Evolutionary conservation across 2,329 filamentous ascomycete species (phyloP).

Genomic region (Penicillium thymicola): DNA sequence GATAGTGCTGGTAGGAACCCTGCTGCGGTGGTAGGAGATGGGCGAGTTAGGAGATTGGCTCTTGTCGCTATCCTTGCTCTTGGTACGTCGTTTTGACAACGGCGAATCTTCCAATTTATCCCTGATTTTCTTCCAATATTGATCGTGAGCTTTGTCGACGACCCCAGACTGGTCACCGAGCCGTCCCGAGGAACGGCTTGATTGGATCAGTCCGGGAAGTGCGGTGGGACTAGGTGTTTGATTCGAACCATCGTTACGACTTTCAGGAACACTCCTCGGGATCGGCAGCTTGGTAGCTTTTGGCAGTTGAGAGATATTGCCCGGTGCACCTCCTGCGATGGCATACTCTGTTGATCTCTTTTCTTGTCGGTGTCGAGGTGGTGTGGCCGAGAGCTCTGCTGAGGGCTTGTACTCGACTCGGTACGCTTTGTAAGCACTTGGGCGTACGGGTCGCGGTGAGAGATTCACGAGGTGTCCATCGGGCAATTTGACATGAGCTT

Average conservation of each 20-base stretch:
- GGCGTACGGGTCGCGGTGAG: slow-evolving; percentile 21
- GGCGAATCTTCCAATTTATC: slow-evolving; percentile 28
- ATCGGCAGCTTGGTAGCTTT: slow-evolving; percentile 32
- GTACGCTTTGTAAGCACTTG: slow-evolving; percentile 18
- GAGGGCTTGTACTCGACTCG: slow-evolving; percentile 12
- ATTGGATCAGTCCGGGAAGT: slow-evolving; percentile 12
- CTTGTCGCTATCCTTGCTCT: slow-evolving; percentile 23
- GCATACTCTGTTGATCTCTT: slow-evolving; percentile 6
- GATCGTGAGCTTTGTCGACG: slow-evolving; percentile 25
- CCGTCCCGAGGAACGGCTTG: slow-evolving; percentile 7
- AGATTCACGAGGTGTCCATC: slow-evolving; percentile 32
- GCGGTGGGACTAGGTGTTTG: slow-evolving; percentile 14
- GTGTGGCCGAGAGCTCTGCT: slow-evolving; percentile 7
- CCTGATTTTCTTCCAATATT: slow-evolving; percentile 28
- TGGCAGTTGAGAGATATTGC: slow-evolving; percentile 13
- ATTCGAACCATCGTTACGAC: slow-evolving; percentile 13
- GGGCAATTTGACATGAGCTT: slow-evolving; percentile 25
- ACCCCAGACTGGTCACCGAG: slow-evolving; percentile 8
- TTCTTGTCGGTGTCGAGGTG: slow-evolving; percentile 4
- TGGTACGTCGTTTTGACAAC: slow-evolving; percentile 6
- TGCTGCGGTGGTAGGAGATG: slow-evolving; percentile 21
- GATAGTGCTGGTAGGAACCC: slow-evolving; percentile 7
- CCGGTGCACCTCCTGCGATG: slow-evolving; percentile 6
- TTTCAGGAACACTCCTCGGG: slow-evolving; percentile 22
- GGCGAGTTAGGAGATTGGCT: slow-evolving; percentile 18